Conservation (phyloP, 805 yeast species). For the Hanseniaspora lindneri region DNA sequence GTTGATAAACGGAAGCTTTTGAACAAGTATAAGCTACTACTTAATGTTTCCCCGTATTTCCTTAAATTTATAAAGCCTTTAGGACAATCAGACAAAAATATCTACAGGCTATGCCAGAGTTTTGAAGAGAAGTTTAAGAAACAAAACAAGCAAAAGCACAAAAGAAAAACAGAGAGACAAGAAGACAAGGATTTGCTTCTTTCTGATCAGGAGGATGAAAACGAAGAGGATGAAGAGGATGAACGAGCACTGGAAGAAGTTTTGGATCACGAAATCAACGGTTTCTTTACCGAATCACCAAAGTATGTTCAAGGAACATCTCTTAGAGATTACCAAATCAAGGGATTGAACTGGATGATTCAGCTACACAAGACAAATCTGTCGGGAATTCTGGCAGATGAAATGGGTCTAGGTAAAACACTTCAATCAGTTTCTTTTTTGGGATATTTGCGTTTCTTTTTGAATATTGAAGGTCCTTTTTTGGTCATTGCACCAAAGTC, state of each 20-base stretch:
- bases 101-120: conserved; percentile 5
- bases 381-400: conserved; percentile 92
- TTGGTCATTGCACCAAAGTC: conserved; percentile 90
- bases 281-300: conserved; percentile 77
- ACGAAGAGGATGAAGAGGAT: conserved; percentile 75
- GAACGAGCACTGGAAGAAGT: conserved; percentile 59
- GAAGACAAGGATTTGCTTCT: conserved; percentile 42
- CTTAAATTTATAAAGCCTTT: conserved; percentile 7
- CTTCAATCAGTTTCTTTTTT: conserved; percentile 85
- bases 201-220: conserved; percentile 24
- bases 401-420: conserved; percentile 96
- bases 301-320: conserved; percentile 56
- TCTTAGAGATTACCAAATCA: conserved; percentile 83
- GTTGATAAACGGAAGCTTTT: conserved; percentile 12
- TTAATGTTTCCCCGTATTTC: conserved; percentile 15
- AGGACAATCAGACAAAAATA: conserved; percentile 14
- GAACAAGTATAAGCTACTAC: conserved; percentile 16
- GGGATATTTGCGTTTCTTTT: conserved; percentile 72
- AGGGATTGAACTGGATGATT: conserved; percentile 91
- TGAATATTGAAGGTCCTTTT: conserved; percentile 77
- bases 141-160: background rate
- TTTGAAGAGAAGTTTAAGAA: conserved; percentile 7
- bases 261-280: conserved; percentile 37
- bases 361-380: conserved; percentile 76
- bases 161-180: conserved; percentile 81